Base-by-base conservation (phyloP, 345 rosid genomes). In the Lepidium africanum region DNA sequence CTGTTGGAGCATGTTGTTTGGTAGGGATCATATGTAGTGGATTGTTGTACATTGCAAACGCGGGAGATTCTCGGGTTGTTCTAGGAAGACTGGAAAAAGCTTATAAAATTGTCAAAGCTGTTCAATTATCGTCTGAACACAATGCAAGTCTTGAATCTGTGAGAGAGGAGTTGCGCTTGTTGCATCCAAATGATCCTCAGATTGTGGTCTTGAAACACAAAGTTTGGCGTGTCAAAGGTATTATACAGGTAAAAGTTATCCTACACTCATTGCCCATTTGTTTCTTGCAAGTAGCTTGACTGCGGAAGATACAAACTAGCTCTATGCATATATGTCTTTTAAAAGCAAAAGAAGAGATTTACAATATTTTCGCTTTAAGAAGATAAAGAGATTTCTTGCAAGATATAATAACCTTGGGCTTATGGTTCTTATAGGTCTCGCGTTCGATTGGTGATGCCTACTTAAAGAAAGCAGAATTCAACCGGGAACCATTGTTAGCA, bases 101-200 rank as follows among this genome's bases (percentile, higher is more conserved):
- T 2, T 14, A 11, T 59, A 83, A 81, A 75, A 60, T 55, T 47
- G 79, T 77, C 15, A 83, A 70, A 42, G 87, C 87, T 10, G 61
- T 83, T 72, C 87, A 83, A 19, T 63, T 83, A 57, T 83, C 87
- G 36, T 77, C 69, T 0, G 87, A 83, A 64, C 87, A 83, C 43
- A 83, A 83, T 36, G 87, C 87, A n/a, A 79, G 83, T 68, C 47
- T 75, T 10, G 85, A 77, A 66, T 79, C 83, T 65, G 85, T 83
- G 82, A 77, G 87, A 75, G 80, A 83, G 42, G 87, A 83, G 65
- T 56, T 83, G 79, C 80, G 67, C 5, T 60, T 71, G 17, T 70
- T 77, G 85, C 87, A 83, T 77, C 85, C 87, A 0, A 51, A 83
- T 79, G 87, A 83, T 81, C 82, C 85, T 56, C 83, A 81, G 68